Evolutionary conservation across 2,329 filamentous ascomycete species (phyloP).

Genomic region (Sordariomycetes sp.): DNA sequence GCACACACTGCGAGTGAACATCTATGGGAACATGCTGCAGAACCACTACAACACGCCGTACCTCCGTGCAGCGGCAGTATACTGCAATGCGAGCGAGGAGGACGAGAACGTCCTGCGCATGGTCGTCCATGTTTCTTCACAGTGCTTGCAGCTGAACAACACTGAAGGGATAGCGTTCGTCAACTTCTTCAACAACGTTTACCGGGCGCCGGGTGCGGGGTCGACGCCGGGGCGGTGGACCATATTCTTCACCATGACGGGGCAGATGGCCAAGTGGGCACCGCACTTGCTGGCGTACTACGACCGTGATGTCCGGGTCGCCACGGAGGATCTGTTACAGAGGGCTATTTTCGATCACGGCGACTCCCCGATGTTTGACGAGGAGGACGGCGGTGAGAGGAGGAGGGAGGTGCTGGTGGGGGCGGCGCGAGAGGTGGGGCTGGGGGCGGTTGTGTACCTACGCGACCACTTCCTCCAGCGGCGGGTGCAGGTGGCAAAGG

Average conservation of each 20-base stretch:
- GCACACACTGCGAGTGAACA: slow-evolving; percentile 39
- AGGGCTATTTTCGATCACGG: slow-evolving; percentile 29
- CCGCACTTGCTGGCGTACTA: slow-evolving; percentile 37
- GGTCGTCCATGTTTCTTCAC: slow-evolving; percentile 28
- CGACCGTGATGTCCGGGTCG: slow-evolving; percentile 28
- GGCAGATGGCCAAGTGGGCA: slow-evolving; percentile 32
- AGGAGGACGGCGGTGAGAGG: slow-evolving; percentile 18
- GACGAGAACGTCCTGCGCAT: slow-evolving; percentile 23
- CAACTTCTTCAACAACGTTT: slow-evolving; percentile 25
- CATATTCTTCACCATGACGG: slow-evolving; percentile 12
- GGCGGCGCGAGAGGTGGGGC: slow-evolving; percentile 28
- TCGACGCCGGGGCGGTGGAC: slow-evolving; percentile 11
- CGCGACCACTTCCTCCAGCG: slow-evolving; percentile 33
- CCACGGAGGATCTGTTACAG: slow-evolving; percentile 31
- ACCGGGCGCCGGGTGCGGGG: not conserved
- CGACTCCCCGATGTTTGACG: slow-evolving; percentile 14
- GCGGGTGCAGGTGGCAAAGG: slow-evolving; percentile 27
- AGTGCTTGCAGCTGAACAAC: slow-evolving; percentile 33
- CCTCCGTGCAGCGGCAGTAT: slow-evolving; percentile 44
- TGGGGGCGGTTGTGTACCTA: slow-evolving; percentile 34
- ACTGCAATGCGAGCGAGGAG: slow-evolving; percentile 32
- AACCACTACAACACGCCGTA: slow-evolving; percentile 34
- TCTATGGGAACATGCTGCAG: slow-evolving; percentile 37
- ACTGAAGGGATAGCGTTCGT: slow-evolving; percentile 38
- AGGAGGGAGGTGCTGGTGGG: slow-evolving; percentile 19